Conservation (phyloP, 352 stramenopile genomes). For the Blastocystis sp. region DNA sequence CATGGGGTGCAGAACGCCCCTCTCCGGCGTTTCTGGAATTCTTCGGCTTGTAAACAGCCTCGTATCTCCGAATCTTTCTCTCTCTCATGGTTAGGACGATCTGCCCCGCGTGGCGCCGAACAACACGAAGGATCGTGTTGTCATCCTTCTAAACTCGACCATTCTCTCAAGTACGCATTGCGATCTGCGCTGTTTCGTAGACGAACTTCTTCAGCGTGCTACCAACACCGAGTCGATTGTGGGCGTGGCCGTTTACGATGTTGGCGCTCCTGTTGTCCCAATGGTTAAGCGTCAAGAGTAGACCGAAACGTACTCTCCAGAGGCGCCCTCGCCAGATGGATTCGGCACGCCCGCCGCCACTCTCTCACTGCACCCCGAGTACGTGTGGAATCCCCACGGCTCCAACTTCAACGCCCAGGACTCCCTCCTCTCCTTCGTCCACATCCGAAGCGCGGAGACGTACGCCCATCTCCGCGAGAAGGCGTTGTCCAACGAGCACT, state of each 20-base stretch:
- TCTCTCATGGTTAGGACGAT: constrained; percentile 11
- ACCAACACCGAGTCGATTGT: not conserved
- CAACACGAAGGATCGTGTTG: constrained; percentile 41
- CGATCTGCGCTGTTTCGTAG: not conserved
- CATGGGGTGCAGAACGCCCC: constrained; percentile 55
- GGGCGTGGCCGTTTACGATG: constrained; percentile 20
- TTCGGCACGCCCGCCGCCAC: constrained; percentile 22
- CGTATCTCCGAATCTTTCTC: not conserved
- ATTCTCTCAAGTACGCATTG: not conserved
- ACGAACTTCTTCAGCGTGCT: not conserved
- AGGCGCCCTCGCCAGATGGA: constrained; percentile 21
- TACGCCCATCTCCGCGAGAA: constrained; percentile 13
- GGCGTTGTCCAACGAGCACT: constrained; percentile 3
- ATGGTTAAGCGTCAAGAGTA: not conserved
- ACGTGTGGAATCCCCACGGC: constrained; percentile 52
- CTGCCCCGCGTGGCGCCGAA: not conserved
- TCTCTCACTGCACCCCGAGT: constrained; percentile 48
- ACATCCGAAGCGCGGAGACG: not conserved
- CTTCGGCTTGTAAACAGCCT: not conserved
- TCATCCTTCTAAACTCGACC: constrained; percentile 44
- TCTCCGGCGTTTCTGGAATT: constrained; percentile 39
- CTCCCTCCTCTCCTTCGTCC: not conserved
- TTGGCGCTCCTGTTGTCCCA: not conserved
- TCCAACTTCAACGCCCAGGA: constrained; percentile 21
- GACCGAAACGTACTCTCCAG: constrained; percentile 36